Conservation (phyloP, 345 rosid species). For the Citrus reticulata region DNA sequence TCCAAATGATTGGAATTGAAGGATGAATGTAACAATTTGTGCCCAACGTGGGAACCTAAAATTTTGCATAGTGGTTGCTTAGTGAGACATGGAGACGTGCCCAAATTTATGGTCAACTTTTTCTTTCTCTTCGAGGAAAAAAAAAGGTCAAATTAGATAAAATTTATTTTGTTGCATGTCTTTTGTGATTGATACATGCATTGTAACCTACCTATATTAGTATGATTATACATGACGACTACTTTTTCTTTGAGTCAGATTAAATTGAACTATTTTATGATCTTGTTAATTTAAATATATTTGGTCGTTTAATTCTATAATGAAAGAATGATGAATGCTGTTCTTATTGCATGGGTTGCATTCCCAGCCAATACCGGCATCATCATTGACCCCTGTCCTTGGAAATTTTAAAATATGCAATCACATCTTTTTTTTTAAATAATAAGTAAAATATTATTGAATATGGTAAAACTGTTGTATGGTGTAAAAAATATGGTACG, state of each 20-base stretch:
- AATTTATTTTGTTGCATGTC: background rate
- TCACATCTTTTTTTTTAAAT: too few species aligned
- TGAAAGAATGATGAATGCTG: background rate
- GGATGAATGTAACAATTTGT: background rate
- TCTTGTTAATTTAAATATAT: background rate
- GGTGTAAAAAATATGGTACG: too few species aligned
- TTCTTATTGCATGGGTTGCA: background rate
- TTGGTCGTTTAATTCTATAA: background rate
- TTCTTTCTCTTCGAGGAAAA: too few species aligned
- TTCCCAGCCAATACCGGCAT: background rate
- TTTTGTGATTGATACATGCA: background rate
- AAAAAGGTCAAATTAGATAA: background rate
- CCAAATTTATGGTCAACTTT: background rate
- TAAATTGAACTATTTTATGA: background rate
- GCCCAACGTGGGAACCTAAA: background rate
- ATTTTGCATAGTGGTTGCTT: background rate
- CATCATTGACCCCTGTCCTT: too few species aligned
- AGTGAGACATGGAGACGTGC: background rate
- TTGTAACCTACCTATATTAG: too few species aligned
- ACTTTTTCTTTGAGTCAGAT: too few species aligned
- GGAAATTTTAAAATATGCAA: too few species aligned
- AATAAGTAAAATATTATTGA: too few species aligned
- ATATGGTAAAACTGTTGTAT: too few species aligned
- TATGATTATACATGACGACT: too few species aligned
- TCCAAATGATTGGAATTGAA: background rate